A percentile compares a stretch with the other conserved stretches of the same genome.
phyloP scores from a whole-genome alignment of 768 basidiomycete genomes.

The Auriscalpium microsporum region DNA sequence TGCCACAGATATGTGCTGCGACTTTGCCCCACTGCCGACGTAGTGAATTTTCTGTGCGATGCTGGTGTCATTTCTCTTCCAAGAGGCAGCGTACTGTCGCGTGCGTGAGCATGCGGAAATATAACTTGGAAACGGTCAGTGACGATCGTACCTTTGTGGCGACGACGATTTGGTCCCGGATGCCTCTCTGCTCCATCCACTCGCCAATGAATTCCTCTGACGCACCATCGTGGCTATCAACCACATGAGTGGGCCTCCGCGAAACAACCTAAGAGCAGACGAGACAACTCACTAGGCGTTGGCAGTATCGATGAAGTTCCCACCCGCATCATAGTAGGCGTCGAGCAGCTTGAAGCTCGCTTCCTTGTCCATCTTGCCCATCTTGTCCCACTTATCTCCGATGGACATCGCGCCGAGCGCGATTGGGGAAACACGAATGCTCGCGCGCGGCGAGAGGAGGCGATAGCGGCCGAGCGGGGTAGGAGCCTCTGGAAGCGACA shows the following conservation, averaged over 20 bases:
- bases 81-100: constrained; percentile 21
- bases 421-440: constrained; percentile 30
- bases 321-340: constrained; percentile 27
- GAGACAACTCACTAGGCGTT: constrained; percentile 24
- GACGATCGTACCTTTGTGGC: constrained; percentile 16
- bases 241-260: neutral
- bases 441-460: constrained; percentile 26
- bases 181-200: constrained; percentile 29
- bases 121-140: neutral
- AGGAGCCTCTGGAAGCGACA: neutral
- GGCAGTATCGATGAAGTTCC: constrained; percentile 29
- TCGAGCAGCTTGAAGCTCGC: constrained; percentile 31
- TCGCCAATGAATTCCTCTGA: constrained; percentile 33
- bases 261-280: neutral
- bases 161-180: constrained; percentile 31
- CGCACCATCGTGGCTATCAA: constrained; percentile 15
- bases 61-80: constrained; percentile 10
- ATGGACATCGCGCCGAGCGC: constrained; percentile 31
- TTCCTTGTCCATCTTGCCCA: constrained; percentile 28
- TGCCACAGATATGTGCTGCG: constrained; percentile 24
- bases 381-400: constrained; percentile 29
- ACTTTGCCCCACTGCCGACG: constrained; percentile 32
- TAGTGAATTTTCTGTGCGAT: constrained; percentile 31
- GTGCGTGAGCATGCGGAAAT: neutral
- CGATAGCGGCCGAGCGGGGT: constrained; percentile 25